Evolutionary conservation across 2,329 filamentous ascomycete genomes (phyloP).

Genomic region (Sclerotinia glacialis): DNA sequence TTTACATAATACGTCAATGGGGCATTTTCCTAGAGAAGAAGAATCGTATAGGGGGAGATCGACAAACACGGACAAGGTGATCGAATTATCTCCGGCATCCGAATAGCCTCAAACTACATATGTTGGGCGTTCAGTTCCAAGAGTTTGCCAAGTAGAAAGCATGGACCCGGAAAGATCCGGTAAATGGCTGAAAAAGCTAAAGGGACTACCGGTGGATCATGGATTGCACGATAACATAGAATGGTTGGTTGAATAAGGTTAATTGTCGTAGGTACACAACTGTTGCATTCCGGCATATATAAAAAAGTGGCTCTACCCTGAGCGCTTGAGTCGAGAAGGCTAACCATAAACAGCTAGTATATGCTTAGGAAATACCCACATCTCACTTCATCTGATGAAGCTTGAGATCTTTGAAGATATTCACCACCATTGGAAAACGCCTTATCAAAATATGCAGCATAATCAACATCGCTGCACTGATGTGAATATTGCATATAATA

Average conservation of each 20-base stretch:
- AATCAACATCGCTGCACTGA: not conserved
- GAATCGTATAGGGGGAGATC: slow-evolving; percentile 9
- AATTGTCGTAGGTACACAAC: not conserved
- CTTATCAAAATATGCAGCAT: not conserved
- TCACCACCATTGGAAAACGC: slow-evolving; percentile 1
- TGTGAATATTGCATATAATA: slow-evolving; percentile 3
- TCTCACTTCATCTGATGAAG: slow-evolving; percentile 12
- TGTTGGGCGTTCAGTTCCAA: slow-evolving; percentile 6
- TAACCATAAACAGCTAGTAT: not conserved
- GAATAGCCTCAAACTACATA: not conserved
- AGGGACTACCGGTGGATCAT: slow-evolving; percentile 9
- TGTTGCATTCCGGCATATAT: not conserved
- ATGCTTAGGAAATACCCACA: not conserved
- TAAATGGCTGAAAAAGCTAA: not conserved
- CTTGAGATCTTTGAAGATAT: slow-evolving; percentile 15
- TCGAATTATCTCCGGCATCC: not conserved
- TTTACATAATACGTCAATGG: not conserved
- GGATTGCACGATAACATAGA: not conserved
- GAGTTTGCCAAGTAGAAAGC: slow-evolving; percentile 4
- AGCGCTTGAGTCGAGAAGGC: not conserved
- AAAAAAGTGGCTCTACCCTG: not conserved
- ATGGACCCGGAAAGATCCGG: slow-evolving; percentile 11
- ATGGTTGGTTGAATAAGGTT: not conserved
- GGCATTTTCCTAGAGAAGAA: not conserved
- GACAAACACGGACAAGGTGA: not conserved